Base-by-base conservation (phyloP, 495 filamentous ascomycete species). In the Aspergillus hancockii region DNA sequence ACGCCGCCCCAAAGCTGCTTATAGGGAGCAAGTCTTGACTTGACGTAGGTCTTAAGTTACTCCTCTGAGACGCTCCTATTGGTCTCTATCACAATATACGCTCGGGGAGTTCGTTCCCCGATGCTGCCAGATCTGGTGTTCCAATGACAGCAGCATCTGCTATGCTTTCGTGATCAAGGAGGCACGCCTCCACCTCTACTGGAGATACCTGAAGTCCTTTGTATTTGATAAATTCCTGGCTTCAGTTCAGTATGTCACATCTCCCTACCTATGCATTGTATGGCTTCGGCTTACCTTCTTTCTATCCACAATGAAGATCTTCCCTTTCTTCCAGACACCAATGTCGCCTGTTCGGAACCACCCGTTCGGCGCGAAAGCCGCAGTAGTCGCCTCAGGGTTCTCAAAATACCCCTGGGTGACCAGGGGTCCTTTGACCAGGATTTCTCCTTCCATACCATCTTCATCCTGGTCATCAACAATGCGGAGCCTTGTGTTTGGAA, bases 341-440 rank as follows among this genome's bases (percentile, higher is more conserved):
- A 96, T 90, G 66, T 96, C 91, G 22, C 91, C 91, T 0, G 91
- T 93, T 64, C 85, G 84, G 75, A 95, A 93, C 91, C 91, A 96
- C 55, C 90, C 90, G 65, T 94, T 90, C 22, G 80, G 67, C 38
- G 88, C 81, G 32, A 93, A 77, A 9, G 85, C 81, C 68, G 88
- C 90, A 41, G 76, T 75, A 8, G 90, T 94, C 73, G 91, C 89
- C 43, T 83, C 87, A 5, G 83, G 76, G 67, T 91, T 90, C 67
- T 85, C 85, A 74, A 83, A 90, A 73, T 96, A 96, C 58, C 85
- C 87, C 43, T 72, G 66, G 77, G 93, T 92, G 43, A 89, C 64
- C 56, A 58, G 61, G 5, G 63, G 59, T 8, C 58, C 59, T 49
- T 54, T 57, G 57, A 63, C 36, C n/a, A 60, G 21, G 8, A 63